phyloP scores from a whole-genome alignment of 1,139 yeast species.

The Meyerozyma smithsonii region DNA sequence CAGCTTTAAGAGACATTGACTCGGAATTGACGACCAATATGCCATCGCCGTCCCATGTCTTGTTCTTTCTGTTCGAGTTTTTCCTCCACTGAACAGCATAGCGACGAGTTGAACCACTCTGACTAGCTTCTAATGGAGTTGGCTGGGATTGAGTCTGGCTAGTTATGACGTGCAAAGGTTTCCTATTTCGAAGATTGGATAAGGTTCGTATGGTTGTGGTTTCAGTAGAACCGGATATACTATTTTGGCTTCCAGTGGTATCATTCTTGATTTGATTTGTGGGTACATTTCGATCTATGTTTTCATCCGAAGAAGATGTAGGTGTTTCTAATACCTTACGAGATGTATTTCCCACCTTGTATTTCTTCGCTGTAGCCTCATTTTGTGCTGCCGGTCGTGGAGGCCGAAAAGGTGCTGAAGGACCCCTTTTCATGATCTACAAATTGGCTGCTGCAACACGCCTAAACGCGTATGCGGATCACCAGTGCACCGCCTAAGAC shows the following conservation, averaged over 20 bases:
- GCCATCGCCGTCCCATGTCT: constrained; percentile 97
- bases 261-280: too few relatives aligned
- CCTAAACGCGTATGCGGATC: not conserved
- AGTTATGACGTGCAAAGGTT: not conserved
- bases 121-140: not conserved
- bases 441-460: not conserved
- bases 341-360: too few relatives aligned
- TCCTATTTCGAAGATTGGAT: too few relatives aligned
- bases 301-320: too few relatives aligned
- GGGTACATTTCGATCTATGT: too few relatives aligned
- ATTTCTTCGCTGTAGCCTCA: too few relatives aligned
- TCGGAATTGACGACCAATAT: constrained; percentile 23
- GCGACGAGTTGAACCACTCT: constrained; percentile 5
- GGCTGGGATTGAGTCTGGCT: not conserved
- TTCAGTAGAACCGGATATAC: too few relatives aligned
- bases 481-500: not conserved
- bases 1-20: constrained; percentile 14
- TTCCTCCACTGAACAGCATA: constrained; percentile 65
- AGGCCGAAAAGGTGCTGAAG: constrained; percentile 14
- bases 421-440: constrained; percentile 1
- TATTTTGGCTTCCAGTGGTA: too few relatives aligned
- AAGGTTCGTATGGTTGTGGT: too few relatives aligned
- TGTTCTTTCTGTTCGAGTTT: constrained; percentile 68
- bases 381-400: constrained; percentile 10
- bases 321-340: too few relatives aligned